Evolutionary conservation across 805 yeast genomes (phyloP), one percentile per base, ranked within the genome.

Genomic region (Hagleromyces aurorensis): DNA sequence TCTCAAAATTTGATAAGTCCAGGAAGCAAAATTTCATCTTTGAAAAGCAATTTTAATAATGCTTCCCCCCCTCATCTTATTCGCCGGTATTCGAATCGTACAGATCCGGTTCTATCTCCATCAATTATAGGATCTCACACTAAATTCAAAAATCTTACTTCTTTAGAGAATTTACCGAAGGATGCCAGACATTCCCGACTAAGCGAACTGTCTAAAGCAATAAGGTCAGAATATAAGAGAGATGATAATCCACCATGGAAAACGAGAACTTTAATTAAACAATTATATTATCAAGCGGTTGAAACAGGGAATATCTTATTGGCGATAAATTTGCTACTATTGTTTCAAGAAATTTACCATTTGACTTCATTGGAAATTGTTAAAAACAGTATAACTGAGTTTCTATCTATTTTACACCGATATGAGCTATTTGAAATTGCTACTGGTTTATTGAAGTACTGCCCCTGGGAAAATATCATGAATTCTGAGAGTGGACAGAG

Each of bases 391-490:
- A 24, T 56, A 11, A 43, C 55, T 3, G 54, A 54, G 21, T 56
- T 56, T 24, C 43, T 52, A 10, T 37, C 38, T 12, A 33, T 56
- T 5, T 32, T 56, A 13, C 60, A 56, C 28, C 40, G 46, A 13
- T 55, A 54, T 32, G 61, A 56, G 26, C 31, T 53, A 9, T 56
- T 56, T 27, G 61, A 52, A 30, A 47, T 51, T 6, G 51, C 59
- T 1, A 50, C 59, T 2, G 53, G 53, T n/a, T 30, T 55, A 15
- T 30, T 54, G 11, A 56, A 56, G 29, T 48, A 48, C 19, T 52
- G 58, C 27, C 48, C 53, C 3, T 52, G 55, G 52, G 57, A 52
- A 17, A 52, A 51, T 29, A 46, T 53, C 13, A 25, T 48, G 25
- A 48, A 45, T 13, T 30, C 44, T 5, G 52, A 44, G 19, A 41